These are phyloP conservation scores for Apium graveolens DNA, from an alignment of 129 eudicot species.

Conservation along the genomic window DNA sequence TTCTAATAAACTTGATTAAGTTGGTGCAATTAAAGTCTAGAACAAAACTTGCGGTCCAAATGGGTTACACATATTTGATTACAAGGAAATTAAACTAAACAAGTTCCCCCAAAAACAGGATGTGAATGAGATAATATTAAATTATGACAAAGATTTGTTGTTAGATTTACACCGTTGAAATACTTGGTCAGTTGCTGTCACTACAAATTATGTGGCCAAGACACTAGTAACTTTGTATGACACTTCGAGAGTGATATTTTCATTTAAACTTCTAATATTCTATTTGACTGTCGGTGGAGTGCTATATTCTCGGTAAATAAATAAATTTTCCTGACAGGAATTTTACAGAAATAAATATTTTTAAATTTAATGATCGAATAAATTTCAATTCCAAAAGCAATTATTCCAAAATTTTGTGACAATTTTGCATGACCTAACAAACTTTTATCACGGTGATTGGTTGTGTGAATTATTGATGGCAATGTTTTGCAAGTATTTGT, in stretches of 20 bases:
- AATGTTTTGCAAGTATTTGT: too few relatives aligned
- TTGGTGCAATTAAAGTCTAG: not conserved
- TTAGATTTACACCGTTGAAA: not conserved
- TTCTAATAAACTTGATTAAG: not conserved
- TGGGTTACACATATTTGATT: not conserved
- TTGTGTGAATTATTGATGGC: too few relatives aligned
- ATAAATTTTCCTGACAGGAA: too few relatives aligned
- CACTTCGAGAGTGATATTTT: not conserved
- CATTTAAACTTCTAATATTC: too few relatives aligned
- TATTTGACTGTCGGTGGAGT: not conserved
- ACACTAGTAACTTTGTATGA: not conserved
- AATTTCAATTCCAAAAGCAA: too few relatives aligned
- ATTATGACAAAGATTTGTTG: not conserved
- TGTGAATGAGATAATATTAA: not conserved
- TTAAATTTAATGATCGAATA: too few relatives aligned
- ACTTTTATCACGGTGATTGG: too few relatives aligned
- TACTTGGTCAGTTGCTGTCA: not conserved
- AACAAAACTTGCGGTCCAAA: not conserved
- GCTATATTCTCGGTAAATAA: too few relatives aligned
- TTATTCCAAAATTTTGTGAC: too few relatives aligned
- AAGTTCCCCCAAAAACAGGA: not conserved
- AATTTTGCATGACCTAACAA: too few relatives aligned
- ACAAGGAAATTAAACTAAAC: not conserved
- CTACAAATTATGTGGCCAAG: not conserved
- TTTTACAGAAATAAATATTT: too few relatives aligned